These are phyloP conservation scores for Comarum palustre DNA, from an alignment of 306 rosid genomes.

Conservation along the genomic window DNA sequence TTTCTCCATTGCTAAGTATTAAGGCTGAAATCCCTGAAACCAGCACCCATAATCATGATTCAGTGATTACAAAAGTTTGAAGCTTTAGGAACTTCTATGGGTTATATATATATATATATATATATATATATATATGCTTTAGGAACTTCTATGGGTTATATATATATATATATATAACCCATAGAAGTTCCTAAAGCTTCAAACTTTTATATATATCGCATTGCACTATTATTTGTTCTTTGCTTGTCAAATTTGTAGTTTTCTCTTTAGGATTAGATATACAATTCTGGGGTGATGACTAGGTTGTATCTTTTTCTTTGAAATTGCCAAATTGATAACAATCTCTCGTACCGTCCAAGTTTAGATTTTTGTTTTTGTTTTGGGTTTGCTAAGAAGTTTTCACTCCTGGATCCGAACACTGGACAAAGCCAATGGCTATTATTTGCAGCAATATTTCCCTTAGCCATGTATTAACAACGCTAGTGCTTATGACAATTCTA, in stretches of 20 bases:
- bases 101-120: too few species aligned
- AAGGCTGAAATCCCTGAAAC: not conserved
- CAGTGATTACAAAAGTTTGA: not conserved
- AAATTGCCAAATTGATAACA: not conserved
- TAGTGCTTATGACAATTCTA: conserved; percentile 25
- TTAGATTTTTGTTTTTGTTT: not conserved
- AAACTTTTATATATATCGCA: not conserved
- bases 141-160: too few species aligned
- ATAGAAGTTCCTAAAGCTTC: too few species aligned
- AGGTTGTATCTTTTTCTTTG: not conserved
- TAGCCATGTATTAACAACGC: conserved; percentile 11
- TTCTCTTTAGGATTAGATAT: not conserved
- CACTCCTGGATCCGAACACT: not conserved
- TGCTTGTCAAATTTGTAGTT: not conserved
- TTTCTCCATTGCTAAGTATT: not conserved
- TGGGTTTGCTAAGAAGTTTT: not conserved
- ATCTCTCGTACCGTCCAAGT: not conserved
- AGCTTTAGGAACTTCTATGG: not conserved
- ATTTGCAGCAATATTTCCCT: conserved; percentile 19
- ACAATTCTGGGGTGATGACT: not conserved
- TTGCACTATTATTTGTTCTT: not conserved
- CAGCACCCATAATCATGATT: not conserved
- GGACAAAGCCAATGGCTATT: conserved; percentile 39
- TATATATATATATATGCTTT: too few species aligned
- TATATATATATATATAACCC: too few species aligned